Evolutionary conservation across 2,329 filamentous ascomycete species (phyloP), one percentile per base, ranked within the genome.

Genomic region (Neofusicoccum laricinum): DNA sequence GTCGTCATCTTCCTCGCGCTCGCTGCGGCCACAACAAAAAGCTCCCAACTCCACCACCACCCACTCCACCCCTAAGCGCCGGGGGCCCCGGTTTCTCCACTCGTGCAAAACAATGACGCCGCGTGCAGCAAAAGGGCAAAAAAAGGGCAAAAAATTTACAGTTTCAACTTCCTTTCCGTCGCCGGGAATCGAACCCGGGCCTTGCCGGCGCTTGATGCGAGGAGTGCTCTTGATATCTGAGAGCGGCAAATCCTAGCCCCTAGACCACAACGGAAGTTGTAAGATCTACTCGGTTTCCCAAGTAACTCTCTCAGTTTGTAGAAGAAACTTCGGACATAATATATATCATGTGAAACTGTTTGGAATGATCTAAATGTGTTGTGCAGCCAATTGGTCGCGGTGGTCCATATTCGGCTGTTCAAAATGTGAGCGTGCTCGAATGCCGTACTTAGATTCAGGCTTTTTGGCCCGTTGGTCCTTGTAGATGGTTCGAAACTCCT

Each of bases 191-290:
- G 55, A 59, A 59, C 55, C 55, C 55, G 55, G 55, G 55, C 55
- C 55, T 59, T 59, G 55, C 55, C 55, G 55, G 55, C 55, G 17
- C 55, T 59, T 46, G n/a, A 43, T 46, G 55, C n/a, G 55, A 59
- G 25, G 53, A 21, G 8, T 19, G 51, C 55, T 59, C 55, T 36
- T 36, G 3, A 3, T 19, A 21, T 38, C 55, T 59, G 55, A 59
- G 55, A 59, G 55, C 55, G 55, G 55, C 55, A 59, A 59, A 59
- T 59, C 55, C 55, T 59, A 59, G 55, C 55, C 55, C 55, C 55
- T 59, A 59, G 55, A 59, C 55, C 55, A 59, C 55, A 59, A 59
- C 55, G 55, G 55, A 59, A 46, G 40, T 59, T 59, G 12, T 14
- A 36, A 17, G 17, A 59, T 59, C 55, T 59, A 59, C 55, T 32